Conservation (phyloP, 768 basidiomycete genomes). For the Termitomyces sp. region DNA sequence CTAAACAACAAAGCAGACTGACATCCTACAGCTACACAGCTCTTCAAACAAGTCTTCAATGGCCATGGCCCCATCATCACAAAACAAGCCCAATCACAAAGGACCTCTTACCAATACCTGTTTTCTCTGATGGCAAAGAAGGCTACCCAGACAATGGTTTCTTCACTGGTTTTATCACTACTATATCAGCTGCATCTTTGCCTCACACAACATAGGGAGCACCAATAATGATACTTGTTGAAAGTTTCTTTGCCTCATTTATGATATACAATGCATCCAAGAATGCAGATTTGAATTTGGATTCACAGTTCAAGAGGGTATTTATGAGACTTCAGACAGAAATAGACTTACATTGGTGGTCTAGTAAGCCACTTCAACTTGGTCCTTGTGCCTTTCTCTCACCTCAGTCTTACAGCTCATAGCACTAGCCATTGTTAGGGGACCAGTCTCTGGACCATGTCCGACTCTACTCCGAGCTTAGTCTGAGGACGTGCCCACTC, state of each 20-base stretch:
- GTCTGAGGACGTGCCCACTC: no score
- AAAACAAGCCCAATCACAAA: constrained; percentile 3
- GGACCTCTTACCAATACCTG: constrained; percentile 2
- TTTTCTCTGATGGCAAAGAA: constrained; percentile 16
- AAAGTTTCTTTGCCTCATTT: constrained; percentile 32
- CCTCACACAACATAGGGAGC: constrained; percentile 40
- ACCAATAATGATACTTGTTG: constrained; percentile 21
- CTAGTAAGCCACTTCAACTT: no score
- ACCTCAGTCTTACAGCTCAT: no score
- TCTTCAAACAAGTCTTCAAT: constrained; percentile 7
- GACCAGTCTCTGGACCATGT: no score
- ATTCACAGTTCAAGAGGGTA: no score
- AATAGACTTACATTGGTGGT: no score
- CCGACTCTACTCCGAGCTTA: no score
- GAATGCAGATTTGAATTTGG: no score
- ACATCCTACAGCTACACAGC: constrained; percentile 3
- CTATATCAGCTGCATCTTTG: not conserved
- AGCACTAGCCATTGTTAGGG: no score
- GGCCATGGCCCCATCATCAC: constrained; percentile 14
- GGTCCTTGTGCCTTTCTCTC: no score
- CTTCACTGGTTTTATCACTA: not conserved
- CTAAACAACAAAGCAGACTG: not conserved
- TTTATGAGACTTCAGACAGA: no score
- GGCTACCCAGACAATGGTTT: not conserved
- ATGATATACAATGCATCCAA: no score